Conservation (phyloP, 257 asterid species). For the Plectranthus barbatus region DNA sequence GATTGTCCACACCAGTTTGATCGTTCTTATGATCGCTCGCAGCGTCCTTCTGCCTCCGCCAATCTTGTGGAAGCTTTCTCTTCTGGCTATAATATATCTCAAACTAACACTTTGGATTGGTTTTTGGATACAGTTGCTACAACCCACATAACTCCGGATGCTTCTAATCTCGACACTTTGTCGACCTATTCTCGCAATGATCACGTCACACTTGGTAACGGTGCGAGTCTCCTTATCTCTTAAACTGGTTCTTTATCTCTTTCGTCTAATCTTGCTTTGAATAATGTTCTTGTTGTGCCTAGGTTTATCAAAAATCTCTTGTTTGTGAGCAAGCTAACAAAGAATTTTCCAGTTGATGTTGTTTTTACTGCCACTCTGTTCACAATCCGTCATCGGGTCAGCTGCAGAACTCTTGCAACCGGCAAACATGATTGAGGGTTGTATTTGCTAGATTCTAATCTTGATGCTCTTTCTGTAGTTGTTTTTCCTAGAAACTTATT, state of each 20-base stretch:
- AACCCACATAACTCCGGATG: not conserved
- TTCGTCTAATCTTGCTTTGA: not conserved
- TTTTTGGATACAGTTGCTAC: too few species aligned
- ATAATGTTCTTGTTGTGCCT: not conserved
- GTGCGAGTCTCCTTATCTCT: not conserved
- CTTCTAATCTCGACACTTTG: not conserved
- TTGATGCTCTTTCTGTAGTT: too few species aligned
- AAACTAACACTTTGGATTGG: too few species aligned
- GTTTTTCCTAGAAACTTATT: too few species aligned
- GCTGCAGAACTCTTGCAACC: too few species aligned
- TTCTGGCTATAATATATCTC: not conserved
- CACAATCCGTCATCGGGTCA: too few species aligned
- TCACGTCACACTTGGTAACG: slow-evolving; percentile 2
- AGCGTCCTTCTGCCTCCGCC: not conserved
- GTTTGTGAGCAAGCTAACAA: not conserved
- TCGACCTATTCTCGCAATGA: not conserved
- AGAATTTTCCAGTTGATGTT: not conserved
- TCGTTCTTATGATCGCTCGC: not conserved
- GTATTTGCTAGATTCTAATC: too few species aligned
- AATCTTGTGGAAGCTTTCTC: not conserved
- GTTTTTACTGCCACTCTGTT: not conserved
- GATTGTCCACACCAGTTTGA: too few species aligned
- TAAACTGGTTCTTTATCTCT: not conserved
- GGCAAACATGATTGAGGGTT: too few species aligned
- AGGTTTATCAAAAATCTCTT: not conserved